Percentiles rank a stretch among this genome's conserved stretches.
phyloP scores from a whole-genome alignment of 177 flowering plant genomes.

The Vitis hybrid region DNA sequence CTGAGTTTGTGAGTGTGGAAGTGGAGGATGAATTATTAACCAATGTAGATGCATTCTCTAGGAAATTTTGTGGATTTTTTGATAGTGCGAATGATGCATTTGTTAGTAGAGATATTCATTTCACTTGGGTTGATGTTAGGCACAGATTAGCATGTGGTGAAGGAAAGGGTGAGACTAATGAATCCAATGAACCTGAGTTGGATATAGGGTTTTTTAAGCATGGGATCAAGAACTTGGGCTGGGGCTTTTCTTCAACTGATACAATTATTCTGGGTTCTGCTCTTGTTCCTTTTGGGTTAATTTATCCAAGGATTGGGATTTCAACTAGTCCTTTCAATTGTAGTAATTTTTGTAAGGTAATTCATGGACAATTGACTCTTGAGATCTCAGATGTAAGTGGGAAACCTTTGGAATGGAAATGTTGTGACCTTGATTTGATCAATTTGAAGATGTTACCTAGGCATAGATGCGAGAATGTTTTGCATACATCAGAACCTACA shows the following conservation, averaged over 20 bases:
- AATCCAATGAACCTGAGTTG: constrained; percentile 7
- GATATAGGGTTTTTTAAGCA: constrained; percentile 28
- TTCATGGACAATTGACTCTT: constrained; percentile 54
- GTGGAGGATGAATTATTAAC: constrained; percentile 21
- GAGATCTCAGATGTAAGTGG: constrained; percentile 67
- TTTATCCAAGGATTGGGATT: constrained; percentile 72
- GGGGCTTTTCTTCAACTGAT: constrained; percentile 77
- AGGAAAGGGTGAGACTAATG: constrained; percentile 11
- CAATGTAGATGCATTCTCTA: constrained; percentile 23
- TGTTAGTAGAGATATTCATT: constrained; percentile 58
- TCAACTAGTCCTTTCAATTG: constrained; percentile 16
- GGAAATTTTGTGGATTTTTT: constrained; percentile 41
- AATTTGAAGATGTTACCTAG: constrained; percentile 19
- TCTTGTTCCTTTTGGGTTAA: constrained; percentile 78
- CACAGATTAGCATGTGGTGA: constrained; percentile 18
- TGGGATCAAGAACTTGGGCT: constrained; percentile 62
- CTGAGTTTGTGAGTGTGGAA: constrained; percentile 38
- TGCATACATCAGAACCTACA: constrained; percentile 6
- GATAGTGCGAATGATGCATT: constrained; percentile 50
- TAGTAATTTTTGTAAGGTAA: constrained; percentile 9
- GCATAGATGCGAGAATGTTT: constrained; percentile 11
- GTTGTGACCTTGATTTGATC: constrained; percentile 67
- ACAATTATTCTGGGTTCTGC: constrained; percentile 72
- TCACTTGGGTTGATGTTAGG: constrained; percentile 71
- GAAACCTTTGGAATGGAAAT: constrained; percentile 71